A percentile compares a stretch with the other conserved stretches of the same genome.
These are phyloP conservation scores for Parsonsia alboflavescens DNA, from an alignment of 257 asterid genomes.

Conservation along the genomic window DNA sequence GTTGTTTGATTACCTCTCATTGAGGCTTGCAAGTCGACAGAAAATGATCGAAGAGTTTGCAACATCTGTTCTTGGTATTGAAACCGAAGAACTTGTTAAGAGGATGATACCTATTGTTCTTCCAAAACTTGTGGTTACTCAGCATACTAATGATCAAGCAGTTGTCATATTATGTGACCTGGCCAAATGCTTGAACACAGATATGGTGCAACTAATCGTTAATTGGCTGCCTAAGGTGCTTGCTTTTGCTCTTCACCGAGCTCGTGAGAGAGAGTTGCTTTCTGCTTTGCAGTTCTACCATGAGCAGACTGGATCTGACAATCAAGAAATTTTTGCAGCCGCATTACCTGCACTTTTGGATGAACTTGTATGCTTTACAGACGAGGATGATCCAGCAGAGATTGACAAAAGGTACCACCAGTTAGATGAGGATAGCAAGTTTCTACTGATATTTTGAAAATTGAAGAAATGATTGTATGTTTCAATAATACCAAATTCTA, in stretches of 20 bases:
- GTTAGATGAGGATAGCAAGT: not conserved
- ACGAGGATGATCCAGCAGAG: conserved; percentile 63
- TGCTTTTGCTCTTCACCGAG: conserved; percentile 86
- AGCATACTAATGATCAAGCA: conserved; percentile 56
- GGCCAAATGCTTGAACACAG: conserved; percentile 61
- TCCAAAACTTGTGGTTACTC: conserved; percentile 76
- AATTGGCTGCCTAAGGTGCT: conserved; percentile 83
- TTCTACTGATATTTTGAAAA: not conserved
- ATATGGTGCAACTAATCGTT: conserved; percentile 66
- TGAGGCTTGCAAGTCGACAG: conserved; percentile 61
- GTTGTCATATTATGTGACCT: conserved; percentile 52
- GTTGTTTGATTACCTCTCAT: conserved; percentile 65
- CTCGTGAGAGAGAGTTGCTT: conserved; percentile 54
- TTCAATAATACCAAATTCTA: not conserved
- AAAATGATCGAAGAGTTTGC: conserved; percentile 84
- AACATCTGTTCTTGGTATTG: conserved; percentile 68
- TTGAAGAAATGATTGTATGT: not conserved
- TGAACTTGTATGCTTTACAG: conserved; percentile 83
- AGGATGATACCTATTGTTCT: conserved; percentile 88
- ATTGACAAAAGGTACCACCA: conserved; percentile 54
- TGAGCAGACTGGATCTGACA: conserved; percentile 58
- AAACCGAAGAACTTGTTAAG: conserved; percentile 71
- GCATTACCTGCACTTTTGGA: conserved; percentile 75
- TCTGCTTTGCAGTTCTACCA: conserved; percentile 73
- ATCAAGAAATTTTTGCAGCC: conserved; percentile 74